Percentiles rank a stretch among this genome's conserved stretches.
Evolutionary conservation across 192 early-diverging fungal genomes (phyloP).

Genomic region (Backusella morwellensis): DNA sequence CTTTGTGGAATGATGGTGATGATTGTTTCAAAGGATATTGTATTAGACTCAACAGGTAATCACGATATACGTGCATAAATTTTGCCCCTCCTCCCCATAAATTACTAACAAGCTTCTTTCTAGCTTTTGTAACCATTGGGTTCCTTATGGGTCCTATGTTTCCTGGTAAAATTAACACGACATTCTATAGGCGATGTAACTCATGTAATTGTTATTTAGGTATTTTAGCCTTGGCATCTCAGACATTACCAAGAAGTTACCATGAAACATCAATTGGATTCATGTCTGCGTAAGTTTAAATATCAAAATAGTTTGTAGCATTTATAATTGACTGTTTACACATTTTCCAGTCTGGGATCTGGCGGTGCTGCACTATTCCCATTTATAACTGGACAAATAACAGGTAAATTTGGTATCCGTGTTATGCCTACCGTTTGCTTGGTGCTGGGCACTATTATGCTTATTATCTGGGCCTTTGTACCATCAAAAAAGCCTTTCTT

Average conservation of each 20-base stretch:
- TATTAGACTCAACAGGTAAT: conserved; percentile 20
- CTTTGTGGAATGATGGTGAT: conserved; percentile 12
- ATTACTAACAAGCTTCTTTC: not conserved
- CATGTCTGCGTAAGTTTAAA: conserved; percentile 19
- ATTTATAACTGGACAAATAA: conserved; percentile 29
- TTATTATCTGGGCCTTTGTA: conserved; percentile 12
- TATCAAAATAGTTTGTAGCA: not conserved
- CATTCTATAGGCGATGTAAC: no score
- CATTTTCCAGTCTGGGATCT: conserved; percentile 20
- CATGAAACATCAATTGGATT: conserved; percentile 36
- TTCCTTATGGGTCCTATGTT: conserved; percentile 28
- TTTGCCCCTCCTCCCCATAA: no score
- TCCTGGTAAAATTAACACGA: not conserved
- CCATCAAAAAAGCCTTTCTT: conserved; percentile 15
- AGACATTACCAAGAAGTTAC: conserved; percentile 19
- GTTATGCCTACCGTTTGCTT: conserved; percentile 18
- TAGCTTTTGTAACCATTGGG: conserved; percentile 18
- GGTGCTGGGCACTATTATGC: conserved; percentile 12
- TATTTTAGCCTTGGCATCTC: conserved; percentile 26
- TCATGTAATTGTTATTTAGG: no score
- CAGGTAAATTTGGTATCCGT: conserved; percentile 27
- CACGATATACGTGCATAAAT: not conserved
- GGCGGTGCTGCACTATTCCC: conserved; percentile 31
- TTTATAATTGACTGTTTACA: not conserved
- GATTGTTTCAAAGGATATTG: not conserved